Evolutionary conservation across 2,329 filamentous ascomycete genomes (phyloP).

Genomic region (Esteya vermicola): DNA sequence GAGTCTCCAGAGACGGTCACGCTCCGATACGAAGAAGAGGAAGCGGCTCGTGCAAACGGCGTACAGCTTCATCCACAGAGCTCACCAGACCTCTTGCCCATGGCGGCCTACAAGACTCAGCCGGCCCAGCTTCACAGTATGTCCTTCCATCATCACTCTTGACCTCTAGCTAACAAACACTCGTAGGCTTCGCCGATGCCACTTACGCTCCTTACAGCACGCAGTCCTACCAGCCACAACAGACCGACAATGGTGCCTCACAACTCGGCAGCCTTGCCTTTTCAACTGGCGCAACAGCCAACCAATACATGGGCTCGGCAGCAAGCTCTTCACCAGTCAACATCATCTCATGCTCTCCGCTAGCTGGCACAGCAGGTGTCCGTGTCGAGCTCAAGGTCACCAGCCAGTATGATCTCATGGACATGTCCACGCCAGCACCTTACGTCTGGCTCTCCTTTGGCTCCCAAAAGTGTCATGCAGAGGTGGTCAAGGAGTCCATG

Average conservation of each 20-base stretch:
- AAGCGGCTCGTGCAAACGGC: constrained; percentile 35
- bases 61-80: constrained; percentile 38
- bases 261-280: constrained; percentile 43
- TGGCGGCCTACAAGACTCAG: constrained; percentile 73
- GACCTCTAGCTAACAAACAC: neutral
- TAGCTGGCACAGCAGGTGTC: constrained; percentile 52
- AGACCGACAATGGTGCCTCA: constrained; percentile 32
- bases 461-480: constrained; percentile 55
- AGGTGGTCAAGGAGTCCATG: constrained; percentile 40
- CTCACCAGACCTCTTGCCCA: constrained; percentile 49
- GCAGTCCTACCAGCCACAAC: constrained; percentile 31
- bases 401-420: constrained; percentile 56
- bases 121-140: constrained; percentile 69
- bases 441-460: constrained; percentile 62
- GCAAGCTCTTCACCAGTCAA: constrained; percentile 18
- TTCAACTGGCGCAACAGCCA: constrained; percentile 37
- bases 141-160: constrained; percentile 21
- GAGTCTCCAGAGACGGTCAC: constrained; percentile 43
- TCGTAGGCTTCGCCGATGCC: constrained; percentile 26
- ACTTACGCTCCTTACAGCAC: constrained; percentile 36
- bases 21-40: constrained; percentile 44
- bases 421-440: constrained; percentile 37
- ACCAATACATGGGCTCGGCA: constrained; percentile 41
- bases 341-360: constrained; percentile 56
- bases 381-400: constrained; percentile 61